Conservation (phyloP, 495 filamentous ascomycete genomes). For the Aspergillus avenaceus region DNA sequence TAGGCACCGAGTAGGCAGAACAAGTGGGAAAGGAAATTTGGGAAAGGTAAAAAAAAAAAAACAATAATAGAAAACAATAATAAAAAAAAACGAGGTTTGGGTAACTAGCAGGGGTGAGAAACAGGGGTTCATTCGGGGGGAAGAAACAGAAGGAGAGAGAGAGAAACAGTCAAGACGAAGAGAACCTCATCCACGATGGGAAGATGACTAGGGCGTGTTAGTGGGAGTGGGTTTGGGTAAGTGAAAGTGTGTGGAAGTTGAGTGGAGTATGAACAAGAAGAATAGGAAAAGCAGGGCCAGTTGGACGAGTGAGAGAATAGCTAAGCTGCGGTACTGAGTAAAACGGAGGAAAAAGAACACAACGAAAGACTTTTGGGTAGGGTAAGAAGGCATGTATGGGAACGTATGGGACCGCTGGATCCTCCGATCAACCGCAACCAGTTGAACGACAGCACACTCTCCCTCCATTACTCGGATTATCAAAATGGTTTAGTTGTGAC, state of each 20-base stretch:
- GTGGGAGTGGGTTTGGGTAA: not conserved
- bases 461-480: slow-evolving; percentile 3
- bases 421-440: slow-evolving; percentile 13
- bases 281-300: too few species aligned
- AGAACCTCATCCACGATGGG: slow-evolving; percentile 5
- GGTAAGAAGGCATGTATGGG: not conserved
- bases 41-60: not conserved
- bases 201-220: not conserved
- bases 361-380: slow-evolving; percentile 3
- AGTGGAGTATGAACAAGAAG: too few species aligned
- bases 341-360: not conserved
- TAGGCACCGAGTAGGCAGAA: slow-evolving; percentile 4
- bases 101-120: not conserved
- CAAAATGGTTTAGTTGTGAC: slow-evolving; percentile 25
- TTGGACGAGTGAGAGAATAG: not conserved
- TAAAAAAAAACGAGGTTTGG: not conserved
- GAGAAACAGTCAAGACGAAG: slow-evolving; percentile 9
- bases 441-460: slow-evolving; percentile 15
- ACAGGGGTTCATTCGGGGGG: not conserved
- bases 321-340: too few species aligned
- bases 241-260: too few species aligned
- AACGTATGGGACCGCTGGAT: not conserved
- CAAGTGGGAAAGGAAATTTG: not conserved
- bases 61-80: not conserved
- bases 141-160: slow-evolving; percentile 2